Base-by-base conservation (phyloP, 164 flowering plant species). In the Kalanchoe fedtschenkoi region DNA sequence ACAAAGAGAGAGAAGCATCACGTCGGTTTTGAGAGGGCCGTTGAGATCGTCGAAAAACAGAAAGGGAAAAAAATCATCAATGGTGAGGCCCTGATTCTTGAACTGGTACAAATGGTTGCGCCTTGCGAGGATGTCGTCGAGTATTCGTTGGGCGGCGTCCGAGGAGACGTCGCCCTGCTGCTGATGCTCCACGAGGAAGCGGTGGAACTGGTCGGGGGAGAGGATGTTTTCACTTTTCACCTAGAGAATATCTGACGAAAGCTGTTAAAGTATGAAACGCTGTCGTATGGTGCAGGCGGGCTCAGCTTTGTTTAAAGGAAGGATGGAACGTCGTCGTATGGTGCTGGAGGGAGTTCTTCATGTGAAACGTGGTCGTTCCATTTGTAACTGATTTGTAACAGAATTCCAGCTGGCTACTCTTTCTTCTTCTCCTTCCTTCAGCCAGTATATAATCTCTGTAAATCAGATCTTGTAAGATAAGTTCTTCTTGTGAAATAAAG, bases 21-120 rank as follows among this genome's bases (percentile, higher is more conserved):
- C 99, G 91, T 80, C 67, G 2, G 73, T 22, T 16, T 41, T 67
- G 53, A 84, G 70, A 11, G 96, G 89, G 14, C 76, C 72, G 71
- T 93, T 93, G 70, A 88, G 78, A 65, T 88, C 91, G 33, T 76
- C 83, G 37, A 66, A 71, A 39, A 83, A 84, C 53, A 93, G 78
- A 61, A 58, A 83, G 41, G 74, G 75, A 66, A 78, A 81, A 71
- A 93, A 93, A 64, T 90, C 95, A 5, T 87, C 88, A 7, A 88
- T 16, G 38, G 28, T 58, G 14, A 34, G 41, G 10, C 41, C 28
- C 38, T 34, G 61, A 34, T 58, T 37, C 17, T 72, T 74, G 14
- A 51, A 51, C 56, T 51, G 56, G 26, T 51, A 51, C 32, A 51
- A 26, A 51, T 51, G 56, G 58, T 76, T 83, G 11, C 79, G 41